These are phyloP conservation scores for Jackrogersella multiformis DNA, from an alignment of 495 filamentous ascomycete genomes.

Conservation along the genomic window DNA sequence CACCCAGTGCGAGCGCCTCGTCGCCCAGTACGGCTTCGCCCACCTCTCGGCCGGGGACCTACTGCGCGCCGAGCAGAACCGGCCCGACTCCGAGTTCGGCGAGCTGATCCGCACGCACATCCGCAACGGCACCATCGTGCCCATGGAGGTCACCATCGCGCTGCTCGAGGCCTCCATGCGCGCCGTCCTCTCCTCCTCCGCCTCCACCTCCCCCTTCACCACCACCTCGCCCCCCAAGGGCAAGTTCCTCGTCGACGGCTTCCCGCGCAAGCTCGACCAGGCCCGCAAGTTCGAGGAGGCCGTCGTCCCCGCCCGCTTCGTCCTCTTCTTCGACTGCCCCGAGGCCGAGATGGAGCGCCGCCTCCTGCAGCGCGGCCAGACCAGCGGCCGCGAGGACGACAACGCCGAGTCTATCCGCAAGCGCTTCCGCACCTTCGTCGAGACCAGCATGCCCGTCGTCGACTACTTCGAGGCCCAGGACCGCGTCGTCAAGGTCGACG, in stretches of 20 bases:
- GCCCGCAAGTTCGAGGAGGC: slow-evolving; percentile 89
- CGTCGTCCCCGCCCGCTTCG: slow-evolving; percentile 82
- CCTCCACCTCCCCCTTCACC: not conserved
- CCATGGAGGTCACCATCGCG: slow-evolving; percentile 97
- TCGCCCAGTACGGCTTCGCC: slow-evolving; percentile 87
- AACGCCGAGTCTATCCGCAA: slow-evolving; percentile 96
- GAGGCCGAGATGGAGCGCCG: slow-evolving; percentile 86
- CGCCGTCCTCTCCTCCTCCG: slow-evolving; percentile 59
- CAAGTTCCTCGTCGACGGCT: slow-evolving; percentile 91
- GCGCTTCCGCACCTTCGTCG: slow-evolving; percentile 89
- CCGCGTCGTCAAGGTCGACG: slow-evolving; percentile 80
- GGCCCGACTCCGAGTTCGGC: slow-evolving; percentile 85
- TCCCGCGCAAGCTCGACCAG: slow-evolving; percentile 97
- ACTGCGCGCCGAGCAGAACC: slow-evolving; percentile 90
- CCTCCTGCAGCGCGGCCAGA: slow-evolving; percentile 89
- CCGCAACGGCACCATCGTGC: slow-evolving; percentile 91
- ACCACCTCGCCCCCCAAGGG: slow-evolving; percentile 41
- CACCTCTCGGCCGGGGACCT: slow-evolving; percentile 95
- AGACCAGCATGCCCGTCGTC: slow-evolving; percentile 97
- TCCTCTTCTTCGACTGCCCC: slow-evolving; percentile 90
- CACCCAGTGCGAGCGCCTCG: slow-evolving; percentile 89
- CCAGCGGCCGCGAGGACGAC: slow-evolving; percentile 88
- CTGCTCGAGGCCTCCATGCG: slow-evolving; percentile 93
- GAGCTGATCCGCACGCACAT: slow-evolving; percentile 90
- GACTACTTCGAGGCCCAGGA: slow-evolving; percentile 79